These are phyloP conservation scores for Sporothrix variecibatus DNA, from an alignment of 2,329 filamentous ascomycete genomes.

Conservation along the genomic window DNA sequence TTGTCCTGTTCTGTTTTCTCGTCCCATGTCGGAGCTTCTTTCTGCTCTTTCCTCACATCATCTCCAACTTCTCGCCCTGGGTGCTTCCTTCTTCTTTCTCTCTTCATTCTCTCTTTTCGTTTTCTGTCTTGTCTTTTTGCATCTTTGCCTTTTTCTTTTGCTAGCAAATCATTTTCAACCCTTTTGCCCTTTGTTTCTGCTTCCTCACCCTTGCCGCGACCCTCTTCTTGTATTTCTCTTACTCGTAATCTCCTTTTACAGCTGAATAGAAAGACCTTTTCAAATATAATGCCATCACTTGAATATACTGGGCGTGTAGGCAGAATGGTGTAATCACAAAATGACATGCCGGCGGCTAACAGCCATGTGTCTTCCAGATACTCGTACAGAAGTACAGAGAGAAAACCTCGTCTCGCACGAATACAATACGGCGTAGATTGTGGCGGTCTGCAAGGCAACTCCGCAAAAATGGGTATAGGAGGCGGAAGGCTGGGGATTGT, in stretches of 20 bases:
- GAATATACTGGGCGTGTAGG: neutral
- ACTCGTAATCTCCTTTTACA: neutral
- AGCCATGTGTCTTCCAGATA: neutral
- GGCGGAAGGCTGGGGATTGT: neutral
- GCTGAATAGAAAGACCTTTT: constrained; percentile 14
- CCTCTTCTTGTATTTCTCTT: neutral
- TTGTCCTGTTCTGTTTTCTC: neutral
- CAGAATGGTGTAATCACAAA: neutral
- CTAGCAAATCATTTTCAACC: neutral
- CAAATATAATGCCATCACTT: neutral
- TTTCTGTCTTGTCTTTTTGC: neutral
- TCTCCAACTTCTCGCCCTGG: neutral
- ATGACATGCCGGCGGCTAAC: neutral
- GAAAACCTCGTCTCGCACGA: neutral
- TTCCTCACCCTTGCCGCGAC: neutral
- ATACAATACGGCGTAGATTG: neutral
- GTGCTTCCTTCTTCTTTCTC: neutral
- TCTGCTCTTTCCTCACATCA: neutral
- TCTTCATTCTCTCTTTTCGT: neutral
- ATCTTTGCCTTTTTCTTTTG: constrained; percentile 1
- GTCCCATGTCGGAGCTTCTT: neutral
- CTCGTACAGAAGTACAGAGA: neutral
- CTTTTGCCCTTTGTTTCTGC: neutral
- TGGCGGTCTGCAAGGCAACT: constrained; percentile 6
- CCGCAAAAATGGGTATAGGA: neutral